Evolutionary conservation across 2,329 filamentous ascomycete species (phyloP), one percentile per base, ranked within the genome.

Genomic region (Penicillium psychrosexuale): DNA sequence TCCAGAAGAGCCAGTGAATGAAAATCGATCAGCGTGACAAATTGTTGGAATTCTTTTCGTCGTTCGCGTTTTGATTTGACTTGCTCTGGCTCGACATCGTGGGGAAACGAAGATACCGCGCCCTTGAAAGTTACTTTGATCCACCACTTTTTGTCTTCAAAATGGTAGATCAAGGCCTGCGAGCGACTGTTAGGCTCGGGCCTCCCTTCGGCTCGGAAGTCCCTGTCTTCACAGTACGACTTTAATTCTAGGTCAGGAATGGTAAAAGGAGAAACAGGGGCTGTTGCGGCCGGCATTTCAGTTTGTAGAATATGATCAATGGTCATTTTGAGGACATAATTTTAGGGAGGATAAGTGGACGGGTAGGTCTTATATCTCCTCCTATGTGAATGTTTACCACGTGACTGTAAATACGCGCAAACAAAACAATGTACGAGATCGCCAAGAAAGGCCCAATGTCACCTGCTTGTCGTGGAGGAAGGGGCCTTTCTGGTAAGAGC

Each of bases 61-160:
- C 58, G 52, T 59, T 62, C 36, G 24, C 44, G 54, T 47, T 60
- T 62, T 37, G 56, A 49, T 38, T 46, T 50, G 38, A 38, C 38
- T 38, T 57, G 42, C 46, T 22, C 22, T 22, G 22, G 22, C 22
- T 22, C 22, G 22, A 4, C 22, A 22, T 22, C n/a, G n/a, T 36
- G 38, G 51, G 36, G 12, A 24, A 45, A 44, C 40, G 30, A 55
- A 17, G 45, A 13, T 37, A 61, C 33, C 28, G 38, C 12, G 34
- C 55, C 58, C 24, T 47, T 8, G 6, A 62, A 48, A 19, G 58
- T 58, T 28, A 63, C 61, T 55, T 45, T 62, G 42, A 65, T 60
- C 60, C 58, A 65, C 58, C 55, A 65, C 37, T 51, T 56, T 36
- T 37, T 49, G 34, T 55, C 51, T 3, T 63, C 48, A 30, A 17